phyloP scores from a whole-genome alignment of 2,329 filamentous ascomycete species.

The Spiromastix sp. region DNA sequence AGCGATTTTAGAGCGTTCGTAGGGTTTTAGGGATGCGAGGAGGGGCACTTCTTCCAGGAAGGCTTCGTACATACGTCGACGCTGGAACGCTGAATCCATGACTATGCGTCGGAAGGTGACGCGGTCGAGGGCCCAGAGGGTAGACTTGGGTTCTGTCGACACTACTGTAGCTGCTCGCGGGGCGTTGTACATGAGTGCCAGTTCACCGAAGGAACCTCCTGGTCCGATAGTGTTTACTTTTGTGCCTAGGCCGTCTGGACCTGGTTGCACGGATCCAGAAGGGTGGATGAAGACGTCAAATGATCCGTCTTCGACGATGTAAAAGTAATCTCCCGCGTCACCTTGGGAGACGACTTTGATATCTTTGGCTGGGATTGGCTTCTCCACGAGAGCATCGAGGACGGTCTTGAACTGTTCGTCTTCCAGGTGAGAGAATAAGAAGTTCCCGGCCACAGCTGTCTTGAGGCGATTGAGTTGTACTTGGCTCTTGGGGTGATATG shows the following conservation, averaged over 20 bases:
- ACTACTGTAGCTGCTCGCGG: conserved; percentile 90
- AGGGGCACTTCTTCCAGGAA: conserved; percentile 92
- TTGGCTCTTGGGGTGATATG: conserved; percentile 67
- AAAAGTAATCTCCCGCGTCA: conserved; percentile 94
- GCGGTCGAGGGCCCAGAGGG: conserved; percentile 88
- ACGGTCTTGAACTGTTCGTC: conserved; percentile 86
- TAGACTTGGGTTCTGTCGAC: conserved; percentile 66
- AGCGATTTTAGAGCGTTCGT: conserved; percentile 94
- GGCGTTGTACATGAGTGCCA: conserved; percentile 97
- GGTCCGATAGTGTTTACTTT: conserved; percentile 74
- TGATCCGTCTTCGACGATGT: conserved; percentile 81
- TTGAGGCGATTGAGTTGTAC: conserved; percentile 75
- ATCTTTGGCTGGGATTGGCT: conserved; percentile 85
- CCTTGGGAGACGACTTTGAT: conserved; percentile 90
- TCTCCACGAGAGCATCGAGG: conserved; percentile 83
- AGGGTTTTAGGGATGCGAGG: conserved; percentile 70
- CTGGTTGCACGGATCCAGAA: conserved; percentile 62
- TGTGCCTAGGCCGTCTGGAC: conserved; percentile 63
- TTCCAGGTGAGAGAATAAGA: conserved; percentile 87
- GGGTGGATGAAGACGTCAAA: conserved; percentile 89
- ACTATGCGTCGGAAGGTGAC: conserved; percentile 95
- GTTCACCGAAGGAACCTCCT: conserved; percentile 89
- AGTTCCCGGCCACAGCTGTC: conserved; percentile 76
- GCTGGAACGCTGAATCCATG: conserved; percentile 96
- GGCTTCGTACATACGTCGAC: conserved; percentile 90